Percentiles rank a stretch among this genome's conserved stretches.
Evolutionary conservation across 2,329 filamentous ascomycete species (phyloP).

Genomic region (Pseudopithomyces chartarum): DNA sequence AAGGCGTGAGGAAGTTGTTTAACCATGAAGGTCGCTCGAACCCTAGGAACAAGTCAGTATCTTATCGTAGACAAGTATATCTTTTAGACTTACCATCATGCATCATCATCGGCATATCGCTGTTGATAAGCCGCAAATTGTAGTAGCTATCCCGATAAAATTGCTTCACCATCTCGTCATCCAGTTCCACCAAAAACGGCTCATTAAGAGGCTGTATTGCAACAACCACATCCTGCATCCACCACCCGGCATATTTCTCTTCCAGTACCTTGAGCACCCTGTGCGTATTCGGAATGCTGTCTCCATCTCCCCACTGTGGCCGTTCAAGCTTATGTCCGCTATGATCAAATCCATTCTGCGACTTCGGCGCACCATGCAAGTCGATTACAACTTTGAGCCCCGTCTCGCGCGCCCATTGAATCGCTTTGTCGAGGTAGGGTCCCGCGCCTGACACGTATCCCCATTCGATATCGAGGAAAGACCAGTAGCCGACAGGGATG

Average conservation of each 20-base stretch:
- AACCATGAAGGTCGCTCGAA: conserved; percentile 59
- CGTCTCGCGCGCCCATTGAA: conserved; percentile 59
- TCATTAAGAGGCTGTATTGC: conserved; percentile 64
- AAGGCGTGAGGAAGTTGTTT: conserved; percentile 63
- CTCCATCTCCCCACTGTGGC: conserved; percentile 53
- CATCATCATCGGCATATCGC: conserved; percentile 57
- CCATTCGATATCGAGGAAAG: conserved; percentile 51
- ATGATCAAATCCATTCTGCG: conserved; percentile 68
- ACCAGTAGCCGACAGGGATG: conserved; percentile 65
- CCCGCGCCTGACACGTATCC: conserved; percentile 59
- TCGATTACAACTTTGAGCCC: conserved; percentile 63
- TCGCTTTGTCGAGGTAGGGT: conserved; percentile 59
- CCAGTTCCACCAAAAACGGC: conserved; percentile 51
- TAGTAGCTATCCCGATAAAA: conserved; percentile 62
- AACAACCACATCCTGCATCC: conserved; percentile 64
- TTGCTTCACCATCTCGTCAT: conserved; percentile 53
- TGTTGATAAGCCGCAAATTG: conserved; percentile 52
- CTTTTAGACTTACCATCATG: conserved; percentile 55
- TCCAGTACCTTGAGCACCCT: conserved; percentile 62
- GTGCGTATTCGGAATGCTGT: conserved; percentile 57
- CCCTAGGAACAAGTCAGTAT: conserved; percentile 18
- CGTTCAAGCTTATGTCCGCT: conserved; percentile 55
- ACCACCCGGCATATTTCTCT: conserved; percentile 57
- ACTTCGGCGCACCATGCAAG: conserved; percentile 57
- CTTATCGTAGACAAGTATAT: too few relatives aligned